These are phyloP conservation scores for Hortiboletus rubellus DNA, from an alignment of 1,284 basidiomycete species.

Conservation along the genomic window DNA sequence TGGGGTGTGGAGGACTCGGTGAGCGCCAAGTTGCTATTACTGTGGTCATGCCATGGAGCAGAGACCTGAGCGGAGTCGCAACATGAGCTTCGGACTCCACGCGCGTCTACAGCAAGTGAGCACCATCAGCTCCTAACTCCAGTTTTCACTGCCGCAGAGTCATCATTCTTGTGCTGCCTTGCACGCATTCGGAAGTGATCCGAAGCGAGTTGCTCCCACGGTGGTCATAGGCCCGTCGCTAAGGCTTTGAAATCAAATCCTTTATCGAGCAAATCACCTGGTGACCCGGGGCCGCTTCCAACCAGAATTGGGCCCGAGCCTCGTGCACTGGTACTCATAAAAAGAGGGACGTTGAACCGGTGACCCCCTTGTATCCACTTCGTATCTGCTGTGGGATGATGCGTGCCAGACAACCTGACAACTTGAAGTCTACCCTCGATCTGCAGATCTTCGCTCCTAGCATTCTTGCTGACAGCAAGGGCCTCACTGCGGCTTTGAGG, in stretches of 20 bases:
- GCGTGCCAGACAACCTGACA: background rate
- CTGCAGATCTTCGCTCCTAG: constrained; percentile 16
- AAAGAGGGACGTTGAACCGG: background rate
- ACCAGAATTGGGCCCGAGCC: constrained; percentile 8
- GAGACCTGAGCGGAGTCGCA: too few species aligned
- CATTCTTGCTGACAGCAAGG: constrained; percentile 16
- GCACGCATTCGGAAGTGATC: background rate
- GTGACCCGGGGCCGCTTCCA: background rate
- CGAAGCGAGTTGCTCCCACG: background rate
- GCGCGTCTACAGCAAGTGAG: background rate
- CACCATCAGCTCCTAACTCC: too few species aligned
- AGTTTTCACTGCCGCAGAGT: too few species aligned
- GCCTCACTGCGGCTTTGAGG: constrained; percentile 14
- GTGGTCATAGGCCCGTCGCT: too few species aligned
- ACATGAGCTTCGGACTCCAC: background rate
- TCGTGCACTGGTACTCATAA: constrained; percentile 11
- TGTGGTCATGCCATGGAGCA: too few species aligned
- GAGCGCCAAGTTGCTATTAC: too few species aligned
- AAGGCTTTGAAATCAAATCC: too few species aligned
- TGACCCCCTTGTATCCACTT: background rate
- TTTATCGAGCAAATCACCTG: constrained; percentile 2
- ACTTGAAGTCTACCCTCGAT: constrained; percentile 14
- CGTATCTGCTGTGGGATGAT: background rate
- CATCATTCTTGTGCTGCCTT: too few species aligned
- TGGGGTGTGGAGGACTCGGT: too few species aligned